A percentile compares a stretch with the other conserved stretches of the same genome.
These are phyloP conservation scores for Yamagishiella unicocca DNA, from an alignment of 139 green algal genomes.

Conservation along the genomic window DNA sequence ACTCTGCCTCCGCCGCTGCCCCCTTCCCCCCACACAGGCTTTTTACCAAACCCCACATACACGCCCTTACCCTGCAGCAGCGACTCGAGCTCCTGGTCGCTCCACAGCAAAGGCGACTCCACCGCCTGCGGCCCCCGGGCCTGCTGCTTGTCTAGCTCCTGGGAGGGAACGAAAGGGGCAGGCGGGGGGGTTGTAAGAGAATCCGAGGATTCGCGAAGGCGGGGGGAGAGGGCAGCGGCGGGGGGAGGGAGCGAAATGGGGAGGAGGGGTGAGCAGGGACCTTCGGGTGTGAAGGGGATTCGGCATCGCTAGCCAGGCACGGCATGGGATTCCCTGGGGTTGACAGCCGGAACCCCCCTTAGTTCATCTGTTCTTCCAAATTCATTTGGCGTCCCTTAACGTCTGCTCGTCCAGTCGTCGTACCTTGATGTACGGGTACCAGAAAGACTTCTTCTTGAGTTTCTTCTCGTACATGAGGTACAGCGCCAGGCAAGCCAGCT, in stretches of 20 bases:
- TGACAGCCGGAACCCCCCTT: no score
- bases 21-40: not conserved
- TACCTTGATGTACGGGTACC: conserved; percentile 88
- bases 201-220: no score
- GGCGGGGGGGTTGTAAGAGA: no score
- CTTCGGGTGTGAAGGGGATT: no score
- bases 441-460: conserved; percentile 73
- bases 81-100: conserved; percentile 73
- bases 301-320: no score
- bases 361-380: no score
- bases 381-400: no score
- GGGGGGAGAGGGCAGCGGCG: no score
- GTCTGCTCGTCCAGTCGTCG: no score
- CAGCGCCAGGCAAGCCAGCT: conserved; percentile 89
- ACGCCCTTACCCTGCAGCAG: conserved; percentile 68
- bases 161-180: not conserved
- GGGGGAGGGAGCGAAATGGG: no score
- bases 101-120: conserved; percentile 90
- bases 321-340: no score
- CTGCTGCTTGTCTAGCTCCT: conserved; percentile 89
- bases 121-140: conserved; percentile 77
- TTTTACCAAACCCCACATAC: not conserved
- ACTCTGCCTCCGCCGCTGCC: not conserved
- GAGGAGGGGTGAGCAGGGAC: not conserved
- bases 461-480: conserved; percentile 98